phyloP scores from a whole-genome alignment of 2,329 filamentous ascomycete genomes.

The Acarospora socialis region DNA sequence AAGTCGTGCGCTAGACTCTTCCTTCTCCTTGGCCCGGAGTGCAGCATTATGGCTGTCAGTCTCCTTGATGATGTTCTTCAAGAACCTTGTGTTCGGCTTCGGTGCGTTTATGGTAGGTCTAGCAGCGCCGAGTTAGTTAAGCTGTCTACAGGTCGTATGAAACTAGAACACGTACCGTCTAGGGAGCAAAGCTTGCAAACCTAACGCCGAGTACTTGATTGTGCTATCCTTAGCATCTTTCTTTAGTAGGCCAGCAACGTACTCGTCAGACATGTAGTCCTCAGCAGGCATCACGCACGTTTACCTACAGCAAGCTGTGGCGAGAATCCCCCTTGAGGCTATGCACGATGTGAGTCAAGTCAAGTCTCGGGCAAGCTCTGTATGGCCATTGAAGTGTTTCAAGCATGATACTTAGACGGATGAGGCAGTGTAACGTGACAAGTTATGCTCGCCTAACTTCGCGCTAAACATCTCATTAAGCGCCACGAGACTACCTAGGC shows the following conservation, averaged over 20 bases:
- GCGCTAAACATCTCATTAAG: too few species aligned
- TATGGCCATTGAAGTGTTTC: too few species aligned
- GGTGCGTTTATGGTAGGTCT: constrained; percentile 54
- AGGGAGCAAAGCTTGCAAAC: constrained; percentile 52
- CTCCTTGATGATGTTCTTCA: constrained; percentile 75
- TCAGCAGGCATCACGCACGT: constrained; percentile 22
- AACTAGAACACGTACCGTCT: constrained; percentile 30
- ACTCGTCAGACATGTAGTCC: constrained; percentile 52
- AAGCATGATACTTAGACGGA: too few species aligned
- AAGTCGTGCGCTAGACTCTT: constrained; percentile 61
- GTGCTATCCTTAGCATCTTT: constrained; percentile 65
- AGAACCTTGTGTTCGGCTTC: constrained; percentile 82
- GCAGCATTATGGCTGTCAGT: constrained; percentile 83
- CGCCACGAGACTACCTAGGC: too few species aligned
- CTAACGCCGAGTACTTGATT: constrained; percentile 59
- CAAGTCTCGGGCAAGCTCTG: too few species aligned
- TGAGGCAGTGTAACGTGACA: too few species aligned
- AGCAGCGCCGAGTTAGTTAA: too few species aligned
- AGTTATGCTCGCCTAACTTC: too few species aligned
- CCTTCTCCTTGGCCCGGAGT: constrained; percentile 67
- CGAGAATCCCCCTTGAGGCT: too few species aligned
- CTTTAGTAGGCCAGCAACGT: constrained; percentile 64
- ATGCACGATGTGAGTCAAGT: too few species aligned
- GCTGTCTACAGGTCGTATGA: constrained; percentile 17
- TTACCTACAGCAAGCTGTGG: too few species aligned